Evolutionary conservation across 1,284 basidiomycete species (phyloP).

Genomic region (Singerocomus inundabilis): DNA sequence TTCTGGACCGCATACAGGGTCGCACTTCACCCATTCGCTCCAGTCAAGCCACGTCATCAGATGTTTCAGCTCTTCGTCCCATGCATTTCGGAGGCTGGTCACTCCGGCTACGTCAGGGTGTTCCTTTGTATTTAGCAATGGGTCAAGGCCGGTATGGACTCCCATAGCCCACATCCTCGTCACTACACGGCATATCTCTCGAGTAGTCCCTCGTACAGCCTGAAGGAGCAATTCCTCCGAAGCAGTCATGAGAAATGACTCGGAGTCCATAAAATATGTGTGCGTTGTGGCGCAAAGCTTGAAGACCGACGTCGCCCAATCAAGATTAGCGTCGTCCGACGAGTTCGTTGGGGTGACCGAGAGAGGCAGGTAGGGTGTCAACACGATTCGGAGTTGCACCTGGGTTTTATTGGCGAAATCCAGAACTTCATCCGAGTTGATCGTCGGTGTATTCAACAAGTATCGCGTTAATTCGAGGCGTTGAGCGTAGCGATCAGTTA

Average conservation of each 20-base stretch:
- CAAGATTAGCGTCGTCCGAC: background rate
- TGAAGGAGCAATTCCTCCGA: constrained; percentile 37
- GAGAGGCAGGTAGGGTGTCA: constrained; percentile 17
- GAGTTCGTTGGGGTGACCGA: background rate
- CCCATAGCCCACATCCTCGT: constrained; percentile 43
- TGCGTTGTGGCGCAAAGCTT: constrained; percentile 35
- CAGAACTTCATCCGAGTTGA: background rate
- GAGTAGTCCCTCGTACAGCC: constrained; percentile 34
- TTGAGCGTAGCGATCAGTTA: constrained; percentile 43
- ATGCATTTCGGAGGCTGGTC: constrained; percentile 15
- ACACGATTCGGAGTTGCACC: constrained; percentile 20
- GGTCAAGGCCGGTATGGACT: constrained; percentile 34
- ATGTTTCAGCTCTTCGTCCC: constrained; percentile 25
- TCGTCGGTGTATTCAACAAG: constrained; percentile 31
- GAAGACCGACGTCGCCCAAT: constrained; percentile 29
- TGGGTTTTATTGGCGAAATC: constrained; percentile 16
- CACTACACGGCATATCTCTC: constrained; percentile 46
- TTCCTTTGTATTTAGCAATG: constrained; percentile 2
- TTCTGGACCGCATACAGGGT: constrained; percentile 34
- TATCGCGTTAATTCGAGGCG: constrained; percentile 41
- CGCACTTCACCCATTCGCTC: constrained; percentile 39
- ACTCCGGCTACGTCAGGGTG: constrained; percentile 1
- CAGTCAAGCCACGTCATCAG: constrained; percentile 42
- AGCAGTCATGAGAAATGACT: constrained; percentile 26
- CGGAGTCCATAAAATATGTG: constrained; percentile 26